Percentiles rank a stretch among this genome's conserved stretches.
phyloP scores from a whole-genome alignment of 1,284 basidiomycete species.

The Sphaerobolus stellatus region DNA sequence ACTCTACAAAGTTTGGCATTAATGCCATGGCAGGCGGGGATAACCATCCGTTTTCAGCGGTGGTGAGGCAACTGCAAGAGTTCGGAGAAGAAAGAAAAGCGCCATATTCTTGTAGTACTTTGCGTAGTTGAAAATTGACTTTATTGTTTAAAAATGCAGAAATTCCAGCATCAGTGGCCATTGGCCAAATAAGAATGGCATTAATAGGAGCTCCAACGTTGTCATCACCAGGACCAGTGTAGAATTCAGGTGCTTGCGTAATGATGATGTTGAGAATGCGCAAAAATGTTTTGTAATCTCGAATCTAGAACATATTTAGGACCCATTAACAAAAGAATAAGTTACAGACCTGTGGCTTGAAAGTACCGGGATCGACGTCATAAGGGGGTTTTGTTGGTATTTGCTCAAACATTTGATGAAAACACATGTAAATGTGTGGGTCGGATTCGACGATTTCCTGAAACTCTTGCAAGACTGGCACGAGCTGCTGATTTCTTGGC shows the following conservation, averaged over 20 bases:
- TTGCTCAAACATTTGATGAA: conserved; percentile 41
- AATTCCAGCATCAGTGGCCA: conserved; percentile 47
- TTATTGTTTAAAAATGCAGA: conserved; percentile 42
- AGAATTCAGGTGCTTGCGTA: conserved; percentile 38
- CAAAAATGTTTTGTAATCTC: conserved; percentile 45
- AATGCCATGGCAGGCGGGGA: conserved; percentile 33
- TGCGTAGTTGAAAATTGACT: conserved; percentile 39
- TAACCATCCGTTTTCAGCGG: conserved; percentile 44
- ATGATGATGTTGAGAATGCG: conserved; percentile 43
- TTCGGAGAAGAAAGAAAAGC: conserved; percentile 44
- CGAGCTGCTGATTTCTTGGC: too few species aligned
- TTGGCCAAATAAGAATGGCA: conserved; percentile 47
- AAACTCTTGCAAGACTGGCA: conserved; percentile 31
- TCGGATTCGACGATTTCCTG: conserved; percentile 41
- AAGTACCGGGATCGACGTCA: conserved; percentile 27
- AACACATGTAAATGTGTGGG: conserved; percentile 39
- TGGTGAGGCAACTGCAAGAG: conserved; percentile 24
- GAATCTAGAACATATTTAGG: conserved; percentile 32
- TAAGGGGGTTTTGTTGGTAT: conserved; percentile 23
- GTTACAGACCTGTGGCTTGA: conserved; percentile 23
- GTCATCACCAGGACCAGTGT: too few species aligned
- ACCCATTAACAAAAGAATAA: conserved; percentile 4
- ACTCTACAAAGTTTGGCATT: conserved; percentile 32
- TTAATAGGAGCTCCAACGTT: conserved; percentile 44
- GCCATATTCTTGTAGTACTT: conserved; percentile 49